These are phyloP conservation scores for Trichoderma asperelloides DNA, from an alignment of 495 filamentous ascomycete genomes.

Conservation along the genomic window DNA sequence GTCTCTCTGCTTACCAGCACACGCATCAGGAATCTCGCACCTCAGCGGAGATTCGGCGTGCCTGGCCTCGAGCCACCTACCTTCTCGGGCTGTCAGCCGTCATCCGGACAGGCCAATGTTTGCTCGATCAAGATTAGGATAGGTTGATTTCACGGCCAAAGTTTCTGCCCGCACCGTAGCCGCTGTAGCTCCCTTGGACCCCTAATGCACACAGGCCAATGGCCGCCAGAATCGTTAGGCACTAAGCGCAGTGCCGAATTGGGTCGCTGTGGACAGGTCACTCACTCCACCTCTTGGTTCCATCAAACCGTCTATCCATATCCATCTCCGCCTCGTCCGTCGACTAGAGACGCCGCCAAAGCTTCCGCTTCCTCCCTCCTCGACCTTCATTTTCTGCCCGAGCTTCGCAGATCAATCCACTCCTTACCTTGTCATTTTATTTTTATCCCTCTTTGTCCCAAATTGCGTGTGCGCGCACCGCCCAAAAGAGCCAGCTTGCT, in stretches of 20 bases:
- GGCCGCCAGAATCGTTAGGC: conserved; percentile 3
- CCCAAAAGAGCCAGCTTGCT: background rate
- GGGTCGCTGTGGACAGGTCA: background rate
- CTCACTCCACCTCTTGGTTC: background rate
- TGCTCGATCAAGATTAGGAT: no score
- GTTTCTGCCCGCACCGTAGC: no score
- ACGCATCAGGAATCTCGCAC: no score
- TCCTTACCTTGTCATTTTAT: background rate
- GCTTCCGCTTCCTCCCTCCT: background rate
- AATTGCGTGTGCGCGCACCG: background rate
- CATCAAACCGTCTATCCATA: background rate
- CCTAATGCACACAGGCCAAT: background rate
- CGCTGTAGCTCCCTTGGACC: background rate
- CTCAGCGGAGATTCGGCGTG: no score
- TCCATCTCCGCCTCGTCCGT: conserved; percentile 3
- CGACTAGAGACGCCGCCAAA: background rate
- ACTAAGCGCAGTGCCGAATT: background rate
- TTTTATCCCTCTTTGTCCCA: background rate
- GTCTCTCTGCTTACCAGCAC: no score
- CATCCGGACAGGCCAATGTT: background rate
- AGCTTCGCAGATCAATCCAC: background rate
- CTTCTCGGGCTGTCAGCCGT: background rate
- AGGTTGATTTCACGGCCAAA: no score
- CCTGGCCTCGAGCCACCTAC: background rate
- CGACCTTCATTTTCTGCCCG: background rate